phyloP scores from a whole-genome alignment of 805 yeast genomes.

The Ogataea dorogensis region DNA sequence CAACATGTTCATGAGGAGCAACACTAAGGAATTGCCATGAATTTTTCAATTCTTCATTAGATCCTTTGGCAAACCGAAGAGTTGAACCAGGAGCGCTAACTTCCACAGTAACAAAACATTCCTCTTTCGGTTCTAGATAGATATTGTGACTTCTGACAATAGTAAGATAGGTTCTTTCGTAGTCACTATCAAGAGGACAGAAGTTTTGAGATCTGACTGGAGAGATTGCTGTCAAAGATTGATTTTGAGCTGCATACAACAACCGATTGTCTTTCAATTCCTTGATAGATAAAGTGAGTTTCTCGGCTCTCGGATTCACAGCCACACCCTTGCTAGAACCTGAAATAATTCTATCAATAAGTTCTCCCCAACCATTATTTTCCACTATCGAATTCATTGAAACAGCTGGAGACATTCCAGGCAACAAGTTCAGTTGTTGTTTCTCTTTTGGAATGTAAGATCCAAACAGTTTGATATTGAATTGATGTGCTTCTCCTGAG shows the following conservation, averaged over 20 bases:
- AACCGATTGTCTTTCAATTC: slow-evolving; percentile 55
- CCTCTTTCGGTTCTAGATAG: slow-evolving; percentile 22
- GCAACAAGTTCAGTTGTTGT: slow-evolving; percentile 23
- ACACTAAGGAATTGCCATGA: slow-evolving; percentile 76
- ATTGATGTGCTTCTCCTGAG: slow-evolving; percentile 66
- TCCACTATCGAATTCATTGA: slow-evolving; percentile 35
- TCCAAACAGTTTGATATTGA: slow-evolving; percentile 68
- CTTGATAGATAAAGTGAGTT: slow-evolving; percentile 65
- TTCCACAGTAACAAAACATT: slow-evolving; percentile 51
- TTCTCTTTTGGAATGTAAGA: slow-evolving; percentile 52
- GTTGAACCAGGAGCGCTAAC: slow-evolving; percentile 50
- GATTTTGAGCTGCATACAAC: slow-evolving; percentile 10
- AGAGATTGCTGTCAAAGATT: slow-evolving; percentile 50
- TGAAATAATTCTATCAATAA: slow-evolving; percentile 70
- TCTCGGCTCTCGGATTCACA: slow-evolving; percentile 76
- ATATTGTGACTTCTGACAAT: slow-evolving; percentile 44
- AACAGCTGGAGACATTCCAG: slow-evolving; percentile 36
- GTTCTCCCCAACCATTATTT: slow-evolving; percentile 87
- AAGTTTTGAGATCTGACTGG: slow-evolving; percentile 63
- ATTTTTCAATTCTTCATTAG: slow-evolving; percentile 51
- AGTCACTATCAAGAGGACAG: slow-evolving; percentile 58
- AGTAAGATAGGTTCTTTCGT: slow-evolving; percentile 59
- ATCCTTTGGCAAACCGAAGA: slow-evolving; percentile 62
- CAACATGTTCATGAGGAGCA: slow-evolving; percentile 64
- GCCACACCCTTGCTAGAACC: slow-evolving; percentile 79